A percentile compares a stretch with the other conserved stretches of the same genome.
phyloP scores from a whole-genome alignment of 1,139 yeast genomes.

The Debaryomycetaceae sp. region DNA sequence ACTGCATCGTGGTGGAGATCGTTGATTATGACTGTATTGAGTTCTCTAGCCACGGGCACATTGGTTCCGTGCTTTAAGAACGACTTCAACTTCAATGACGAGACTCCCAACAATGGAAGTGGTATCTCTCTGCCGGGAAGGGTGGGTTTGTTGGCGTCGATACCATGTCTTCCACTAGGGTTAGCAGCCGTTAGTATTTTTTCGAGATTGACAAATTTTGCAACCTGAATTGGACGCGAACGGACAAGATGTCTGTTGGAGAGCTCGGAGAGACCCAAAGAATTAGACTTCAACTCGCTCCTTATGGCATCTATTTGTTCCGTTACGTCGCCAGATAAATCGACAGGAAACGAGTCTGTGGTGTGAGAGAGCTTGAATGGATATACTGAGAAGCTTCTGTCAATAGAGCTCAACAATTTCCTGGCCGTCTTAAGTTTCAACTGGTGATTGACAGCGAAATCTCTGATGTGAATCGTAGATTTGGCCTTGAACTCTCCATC shows the following conservation, averaged over 20 bases:
- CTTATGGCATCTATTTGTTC: slow-evolving; percentile 41
- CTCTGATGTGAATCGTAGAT: slow-evolving; percentile 80
- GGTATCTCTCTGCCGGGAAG: slow-evolving; percentile 74
- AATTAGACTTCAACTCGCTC: slow-evolving; percentile 53
- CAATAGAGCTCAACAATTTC: slow-evolving; percentile 65
- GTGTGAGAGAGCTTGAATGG: slow-evolving; percentile 83
- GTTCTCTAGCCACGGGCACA: slow-evolving; percentile 62
- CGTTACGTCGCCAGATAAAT: slow-evolving; percentile 31
- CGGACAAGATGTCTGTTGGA: slow-evolving; percentile 77
- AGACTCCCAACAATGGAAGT: slow-evolving; percentile 65
- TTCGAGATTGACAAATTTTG: slow-evolving; percentile 68
- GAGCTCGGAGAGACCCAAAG: slow-evolving; percentile 80
- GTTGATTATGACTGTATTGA: slow-evolving; percentile 56
- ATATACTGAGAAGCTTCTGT: slow-evolving; percentile 74
- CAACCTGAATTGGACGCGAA: slow-evolving; percentile 67
- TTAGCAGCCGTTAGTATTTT: slow-evolving; percentile 58
- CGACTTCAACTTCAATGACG: slow-evolving; percentile 61
- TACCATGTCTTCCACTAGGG: slow-evolving; percentile 62
- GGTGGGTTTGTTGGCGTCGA: slow-evolving; percentile 61
- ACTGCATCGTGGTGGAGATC: slow-evolving; percentile 47
- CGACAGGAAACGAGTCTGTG: slow-evolving; percentile 56
- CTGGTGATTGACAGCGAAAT: slow-evolving; percentile 74
- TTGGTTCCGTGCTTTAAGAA: slow-evolving; percentile 52
- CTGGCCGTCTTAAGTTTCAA: slow-evolving; percentile 76
- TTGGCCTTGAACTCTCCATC: slow-evolving; percentile 50